These are phyloP conservation scores for Choanephora cucurbitarum DNA, from an alignment of 371 early-diverging fungal species.

Conservation along the genomic window DNA sequence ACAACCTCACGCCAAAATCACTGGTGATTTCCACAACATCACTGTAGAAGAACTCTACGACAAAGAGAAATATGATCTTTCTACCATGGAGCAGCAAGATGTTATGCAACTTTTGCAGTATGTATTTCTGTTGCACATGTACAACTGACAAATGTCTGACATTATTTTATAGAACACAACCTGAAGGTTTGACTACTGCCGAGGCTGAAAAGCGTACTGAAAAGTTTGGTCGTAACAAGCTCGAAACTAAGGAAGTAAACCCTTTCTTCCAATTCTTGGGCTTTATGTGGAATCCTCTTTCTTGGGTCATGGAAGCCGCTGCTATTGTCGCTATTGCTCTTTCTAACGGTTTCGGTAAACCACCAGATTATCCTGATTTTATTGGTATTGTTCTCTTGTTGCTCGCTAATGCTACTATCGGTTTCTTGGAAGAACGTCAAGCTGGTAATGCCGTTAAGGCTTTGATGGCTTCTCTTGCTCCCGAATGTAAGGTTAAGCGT, in stretches of 20 bases:
- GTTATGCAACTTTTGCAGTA: conserved; percentile 71
- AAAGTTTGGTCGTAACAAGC: conserved; percentile 69
- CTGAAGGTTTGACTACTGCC: conserved; percentile 60
- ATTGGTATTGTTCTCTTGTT: conserved; percentile 80
- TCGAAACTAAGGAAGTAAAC: conserved; percentile 76
- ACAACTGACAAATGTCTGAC: background rate
- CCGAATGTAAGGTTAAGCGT: conserved; percentile 70
- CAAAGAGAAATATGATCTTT: conserved; percentile 78
- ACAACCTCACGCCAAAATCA: conserved; percentile 25
- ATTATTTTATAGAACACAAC: conserved; percentile 42
- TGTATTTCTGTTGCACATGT: conserved; percentile 11
- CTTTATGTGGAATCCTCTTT: conserved; percentile 83
- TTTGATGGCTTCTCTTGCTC: conserved; percentile 72
- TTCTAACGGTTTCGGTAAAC: conserved; percentile 61
- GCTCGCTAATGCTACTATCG: conserved; percentile 82
- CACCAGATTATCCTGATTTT: conserved; percentile 84
- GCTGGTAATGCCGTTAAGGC: conserved; percentile 79
- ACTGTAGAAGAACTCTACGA: conserved; percentile 74
- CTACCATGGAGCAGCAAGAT: conserved; percentile 73
- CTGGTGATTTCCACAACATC: conserved; percentile 40
- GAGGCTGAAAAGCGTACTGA: conserved; percentile 63
- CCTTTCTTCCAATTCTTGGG: conserved; percentile 82
- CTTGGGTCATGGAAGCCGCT: conserved; percentile 82
- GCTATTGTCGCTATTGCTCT: conserved; percentile 73
- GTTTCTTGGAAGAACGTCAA: conserved; percentile 82